Evolutionary conservation across 2,329 filamentous ascomycete species (phyloP), one percentile per base, ranked within the genome.

Genomic region (Rutstroemia sp.): DNA sequence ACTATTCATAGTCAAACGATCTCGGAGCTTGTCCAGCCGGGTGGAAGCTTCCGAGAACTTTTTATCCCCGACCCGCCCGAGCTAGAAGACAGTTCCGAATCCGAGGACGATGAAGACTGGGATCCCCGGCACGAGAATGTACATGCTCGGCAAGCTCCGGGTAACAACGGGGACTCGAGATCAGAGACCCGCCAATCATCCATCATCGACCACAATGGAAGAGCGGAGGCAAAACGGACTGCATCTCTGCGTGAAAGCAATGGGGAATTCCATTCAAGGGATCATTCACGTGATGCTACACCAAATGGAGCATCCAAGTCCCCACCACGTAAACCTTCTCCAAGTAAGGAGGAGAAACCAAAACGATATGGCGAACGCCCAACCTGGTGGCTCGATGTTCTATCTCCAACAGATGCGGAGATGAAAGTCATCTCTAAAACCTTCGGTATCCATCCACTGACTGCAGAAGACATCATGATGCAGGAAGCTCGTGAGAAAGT

Each of bases 401-500:
- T 96, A 23, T 89, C 83, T 46, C 94, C 94, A 0, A 96, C 92
- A 0, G 92, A 97, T 67, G 84, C 86, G 0, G 94, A 99, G 73
- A 97, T 99, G 94, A 92, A 92, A 69, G 84, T 94, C 8, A 80
- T 99, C 42, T 85, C 89, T 30, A 95, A 95, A 68, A 82, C 94
- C 0, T 99, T 99, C 69, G 90, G 91, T 16, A 96, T 99, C 58
- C 94, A 99, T 73, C 92, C 94, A 0, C 75, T 99, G 57, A 99
- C 94, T 0, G 87, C 90, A 1, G 94, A 99, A 71, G 94, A 99
- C 69, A 96, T 99, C 65, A 87, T 97, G 80, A 86, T 96, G 76
- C 90, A 97, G 70, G 94, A 99, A 74, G 89, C 92, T 42, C 92
- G 94, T 21, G 94, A 99, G 69, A 99, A 99, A 73, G 94, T 99